Percentiles rank a stretch among this genome's conserved stretches.
Conservation (phyloP, 2,329 filamentous ascomycete genomes). For the Aureobasidium sp. region DNA sequence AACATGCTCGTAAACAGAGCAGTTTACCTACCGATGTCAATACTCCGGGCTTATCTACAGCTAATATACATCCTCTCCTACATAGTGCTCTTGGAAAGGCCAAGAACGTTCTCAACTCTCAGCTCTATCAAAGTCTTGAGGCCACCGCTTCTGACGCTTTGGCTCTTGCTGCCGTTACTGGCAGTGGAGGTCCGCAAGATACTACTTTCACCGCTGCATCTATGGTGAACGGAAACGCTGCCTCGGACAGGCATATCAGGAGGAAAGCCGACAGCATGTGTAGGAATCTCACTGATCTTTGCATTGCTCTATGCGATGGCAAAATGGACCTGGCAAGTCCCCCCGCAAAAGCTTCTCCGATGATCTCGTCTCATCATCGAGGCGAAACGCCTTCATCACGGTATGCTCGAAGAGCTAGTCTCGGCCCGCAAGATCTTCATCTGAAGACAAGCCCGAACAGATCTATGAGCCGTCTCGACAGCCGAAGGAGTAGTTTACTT, state of each 20-base stretch:
- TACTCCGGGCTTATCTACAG: constrained; percentile 33
- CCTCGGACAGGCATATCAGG: constrained; percentile 76
- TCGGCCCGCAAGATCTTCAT: constrained; percentile 12
- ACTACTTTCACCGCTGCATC: constrained; percentile 58
- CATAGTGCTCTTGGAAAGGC: constrained; percentile 75
- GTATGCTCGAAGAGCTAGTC: constrained; percentile 5
- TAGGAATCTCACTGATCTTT: constrained; percentile 85
- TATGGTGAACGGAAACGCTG: constrained; percentile 41
- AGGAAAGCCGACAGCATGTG: constrained; percentile 91
- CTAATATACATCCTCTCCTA: constrained; percentile 67
- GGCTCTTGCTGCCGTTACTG: constrained; percentile 69
- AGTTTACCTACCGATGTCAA: constrained; percentile 29
- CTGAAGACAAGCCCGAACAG: constrained; percentile 10
- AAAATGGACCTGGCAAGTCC: constrained; percentile 4
- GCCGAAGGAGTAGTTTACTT: constrained; percentile 13
- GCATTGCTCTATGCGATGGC: constrained; percentile 59
- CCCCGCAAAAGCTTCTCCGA: not conserved
- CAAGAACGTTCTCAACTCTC: constrained; percentile 59
- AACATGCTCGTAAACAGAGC: constrained; percentile 50
- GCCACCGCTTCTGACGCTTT: constrained; percentile 75
- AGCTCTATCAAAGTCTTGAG: constrained; percentile 75
- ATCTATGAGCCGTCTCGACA: constrained; percentile 14
- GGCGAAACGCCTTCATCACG: constrained; percentile 9
- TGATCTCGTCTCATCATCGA: not conserved
- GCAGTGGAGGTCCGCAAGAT: constrained; percentile 58